Evolutionary conservation across 805 yeast species (phyloP).

Genomic region (Schizosaccharomyces cryophilus): DNA sequence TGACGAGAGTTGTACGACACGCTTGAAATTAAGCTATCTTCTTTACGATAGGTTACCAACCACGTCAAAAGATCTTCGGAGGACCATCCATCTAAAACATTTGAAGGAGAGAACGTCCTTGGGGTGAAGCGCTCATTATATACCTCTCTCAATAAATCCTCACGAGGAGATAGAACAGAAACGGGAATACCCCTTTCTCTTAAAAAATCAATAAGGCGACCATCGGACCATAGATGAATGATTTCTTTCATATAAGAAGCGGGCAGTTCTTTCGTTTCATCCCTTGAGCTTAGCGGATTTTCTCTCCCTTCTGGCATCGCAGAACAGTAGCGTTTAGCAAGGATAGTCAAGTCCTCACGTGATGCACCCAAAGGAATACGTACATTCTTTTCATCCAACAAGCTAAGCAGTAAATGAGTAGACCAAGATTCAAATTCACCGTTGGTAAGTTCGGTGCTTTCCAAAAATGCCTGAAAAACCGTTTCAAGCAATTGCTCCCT

Average conservation of each 20-base stretch:
- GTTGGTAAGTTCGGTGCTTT: too few species aligned
- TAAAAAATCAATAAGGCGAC: neutral
- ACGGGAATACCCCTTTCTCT: neutral
- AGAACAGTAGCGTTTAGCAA: neutral
- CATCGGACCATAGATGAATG: neutral
- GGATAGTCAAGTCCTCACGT: neutral
- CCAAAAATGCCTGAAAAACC: neutral
- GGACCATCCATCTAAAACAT: neutral
- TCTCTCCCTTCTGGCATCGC: neutral
- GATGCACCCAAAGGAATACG: neutral
- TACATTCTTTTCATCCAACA: neutral
- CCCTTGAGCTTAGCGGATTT: too few species aligned
- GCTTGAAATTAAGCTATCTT: neutral
- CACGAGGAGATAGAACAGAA: neutral
- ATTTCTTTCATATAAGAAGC: neutral
- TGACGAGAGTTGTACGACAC: neutral
- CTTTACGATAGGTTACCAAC: neutral
- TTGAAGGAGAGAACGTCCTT: neutral
- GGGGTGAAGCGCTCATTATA: neutral
- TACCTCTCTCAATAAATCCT: neutral
- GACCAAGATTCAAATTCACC: neutral
- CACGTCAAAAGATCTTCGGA: neutral
- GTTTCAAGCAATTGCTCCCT: neutral
- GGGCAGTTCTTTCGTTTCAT: neutral
- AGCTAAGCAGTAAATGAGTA: neutral